These are phyloP conservation scores for Liriodendron chinense DNA, from an alignment of 164 flowering plant species.

Conservation along the genomic window DNA sequence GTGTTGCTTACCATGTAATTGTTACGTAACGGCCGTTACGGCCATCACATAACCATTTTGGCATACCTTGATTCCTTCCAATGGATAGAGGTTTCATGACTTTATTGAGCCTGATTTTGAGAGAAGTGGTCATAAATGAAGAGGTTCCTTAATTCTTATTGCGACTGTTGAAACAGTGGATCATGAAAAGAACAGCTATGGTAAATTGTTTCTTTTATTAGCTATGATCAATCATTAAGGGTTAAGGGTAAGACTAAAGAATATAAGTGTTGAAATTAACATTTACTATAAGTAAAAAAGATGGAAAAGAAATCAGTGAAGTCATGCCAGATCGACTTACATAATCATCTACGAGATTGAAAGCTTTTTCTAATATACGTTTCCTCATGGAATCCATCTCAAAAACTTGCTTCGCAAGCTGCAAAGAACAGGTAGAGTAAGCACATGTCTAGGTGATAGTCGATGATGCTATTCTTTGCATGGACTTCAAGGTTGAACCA, in stretches of 20 bases:
- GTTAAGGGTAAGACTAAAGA: background rate
- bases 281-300: background rate
- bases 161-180: too few relatives aligned
- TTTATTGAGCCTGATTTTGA: too few relatives aligned
- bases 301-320: background rate
- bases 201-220: too few relatives aligned
- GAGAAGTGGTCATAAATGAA: too few relatives aligned
- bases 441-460: background rate
- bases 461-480: background rate
- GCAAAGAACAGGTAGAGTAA: constrained; percentile 14
- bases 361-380: constrained; percentile 63
- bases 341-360: constrained; percentile 57
- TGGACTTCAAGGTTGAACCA: background rate
- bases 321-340: constrained; percentile 42
- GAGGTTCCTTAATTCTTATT: too few relatives aligned
- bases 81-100: too few relatives aligned
- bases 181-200: too few relatives aligned
- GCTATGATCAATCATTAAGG: too few relatives aligned
- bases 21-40: too few relatives aligned
- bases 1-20: too few relatives aligned
- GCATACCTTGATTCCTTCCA: too few relatives aligned
- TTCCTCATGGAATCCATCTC: constrained; percentile 61
- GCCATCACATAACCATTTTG: too few relatives aligned
- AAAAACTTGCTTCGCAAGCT: constrained; percentile 88
- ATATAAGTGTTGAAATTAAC: background rate